A percentile compares a stretch with the other conserved stretches of the same genome.
These are phyloP conservation scores for Lentinula edodes DNA, from an alignment of 768 basidiomycete genomes.

Conservation along the genomic window DNA sequence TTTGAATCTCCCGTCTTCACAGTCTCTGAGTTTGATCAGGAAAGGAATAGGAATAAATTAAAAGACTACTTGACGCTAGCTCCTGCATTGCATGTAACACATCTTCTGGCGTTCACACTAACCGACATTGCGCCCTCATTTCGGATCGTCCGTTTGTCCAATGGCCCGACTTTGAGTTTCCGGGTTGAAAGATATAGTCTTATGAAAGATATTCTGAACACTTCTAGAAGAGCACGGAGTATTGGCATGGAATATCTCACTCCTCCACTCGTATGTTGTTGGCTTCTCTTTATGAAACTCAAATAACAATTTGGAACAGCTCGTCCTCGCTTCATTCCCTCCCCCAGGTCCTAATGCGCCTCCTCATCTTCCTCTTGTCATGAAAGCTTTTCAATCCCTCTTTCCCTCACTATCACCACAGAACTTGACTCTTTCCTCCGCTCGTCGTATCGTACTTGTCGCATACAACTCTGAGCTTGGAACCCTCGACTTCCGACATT, in stretches of 20 bases:
- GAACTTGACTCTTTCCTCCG: conserved; percentile 76
- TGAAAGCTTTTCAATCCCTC: conserved; percentile 94
- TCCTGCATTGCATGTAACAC: conserved; percentile 85
- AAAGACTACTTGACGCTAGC: conserved; percentile 94
- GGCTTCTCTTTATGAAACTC: neutral
- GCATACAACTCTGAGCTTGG: conserved; percentile 84
- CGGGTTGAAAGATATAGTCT: conserved; percentile 89
- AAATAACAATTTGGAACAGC: conserved; percentile 37
- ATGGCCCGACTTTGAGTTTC: conserved; percentile 93
- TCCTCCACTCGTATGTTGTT: conserved; percentile 67
- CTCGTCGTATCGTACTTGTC: conserved; percentile 89
- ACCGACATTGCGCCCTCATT: conserved; percentile 82
- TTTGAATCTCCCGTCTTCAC: conserved; percentile 7
- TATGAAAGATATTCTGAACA: conserved; percentile 74
- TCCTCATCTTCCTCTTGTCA: conserved; percentile 82
- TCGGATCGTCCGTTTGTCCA: conserved; percentile 79
- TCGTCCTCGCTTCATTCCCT: conserved; percentile 88
- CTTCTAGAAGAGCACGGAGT: conserved; percentile 61
- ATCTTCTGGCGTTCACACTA: conserved; percentile 87
- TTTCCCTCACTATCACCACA: conserved; percentile 91
- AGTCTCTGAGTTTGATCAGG: conserved; percentile 41
- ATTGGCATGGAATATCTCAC: conserved; percentile 88
- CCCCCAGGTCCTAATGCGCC: conserved; percentile 69
- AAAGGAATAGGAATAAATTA: conserved; percentile 82
- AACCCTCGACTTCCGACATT: conserved; percentile 92